phyloP scores from a whole-genome alignment of 2,329 filamentous ascomycete species.

The Cercospora zeae-maydis region DNA sequence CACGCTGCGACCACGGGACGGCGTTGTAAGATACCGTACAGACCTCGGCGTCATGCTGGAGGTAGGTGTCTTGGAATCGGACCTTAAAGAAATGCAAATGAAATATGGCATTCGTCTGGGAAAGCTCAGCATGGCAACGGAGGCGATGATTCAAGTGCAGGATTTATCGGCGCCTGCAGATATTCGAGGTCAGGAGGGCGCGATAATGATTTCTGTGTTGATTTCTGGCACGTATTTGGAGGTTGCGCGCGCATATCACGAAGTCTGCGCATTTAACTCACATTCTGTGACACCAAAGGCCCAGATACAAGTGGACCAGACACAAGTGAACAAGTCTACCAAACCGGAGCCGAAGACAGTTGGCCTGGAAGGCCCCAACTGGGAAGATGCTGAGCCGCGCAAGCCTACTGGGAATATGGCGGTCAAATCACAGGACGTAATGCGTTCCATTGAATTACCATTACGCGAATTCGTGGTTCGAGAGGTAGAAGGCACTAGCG shows the following conservation, averaged over 20 bases:
- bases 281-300: not conserved
- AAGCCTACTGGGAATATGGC: not conserved
- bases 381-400: too few relatives aligned
- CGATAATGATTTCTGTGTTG: constrained; percentile 13
- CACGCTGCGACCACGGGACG: constrained; percentile 16
- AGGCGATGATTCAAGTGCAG: constrained; percentile 19
- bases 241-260: not conserved
- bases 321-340: not conserved
- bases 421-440: not conserved
- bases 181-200: not conserved
- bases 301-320: too few relatives aligned
- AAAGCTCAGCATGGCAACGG: not conserved
- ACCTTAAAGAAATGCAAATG: constrained; percentile 1
- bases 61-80: constrained; percentile 11
- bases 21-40: constrained; percentile 23
- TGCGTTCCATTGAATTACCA: not conserved
- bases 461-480: not conserved
- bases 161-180: not conserved
- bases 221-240: constrained; percentile 22
- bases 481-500: not conserved
- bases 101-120: constrained; percentile 8
- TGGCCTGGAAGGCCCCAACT: not conserved
- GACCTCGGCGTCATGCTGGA: constrained; percentile 22
- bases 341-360: not conserved
- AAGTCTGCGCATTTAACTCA: not conserved